These are phyloP conservation scores for Arthromyces matolae DNA, from an alignment of 768 basidiomycete genomes.

Conservation along the genomic window DNA sequence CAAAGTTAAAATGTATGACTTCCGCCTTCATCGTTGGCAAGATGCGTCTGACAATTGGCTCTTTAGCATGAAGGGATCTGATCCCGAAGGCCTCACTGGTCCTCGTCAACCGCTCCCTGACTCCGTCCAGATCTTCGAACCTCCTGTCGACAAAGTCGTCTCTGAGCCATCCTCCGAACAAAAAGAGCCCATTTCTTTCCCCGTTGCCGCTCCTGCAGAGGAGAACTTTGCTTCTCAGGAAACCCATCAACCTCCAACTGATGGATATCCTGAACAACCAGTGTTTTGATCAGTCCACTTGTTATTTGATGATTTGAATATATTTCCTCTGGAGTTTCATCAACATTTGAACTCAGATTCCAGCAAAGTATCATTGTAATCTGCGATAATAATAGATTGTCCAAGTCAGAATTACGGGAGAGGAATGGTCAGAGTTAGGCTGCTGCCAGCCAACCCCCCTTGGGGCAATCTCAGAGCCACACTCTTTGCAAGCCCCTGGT, in stretches of 20 bases:
- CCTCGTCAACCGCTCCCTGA: slow-evolving; percentile 95
- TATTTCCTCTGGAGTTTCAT: slow-evolving; percentile 1
- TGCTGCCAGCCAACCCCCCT: slow-evolving; percentile 49
- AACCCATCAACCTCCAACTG: slow-evolving; percentile 34
- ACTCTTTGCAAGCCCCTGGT: slow-evolving; percentile 22
- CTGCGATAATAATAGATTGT: not conserved
- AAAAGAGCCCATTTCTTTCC: slow-evolving; percentile 59
- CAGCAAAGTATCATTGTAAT: not conserved
- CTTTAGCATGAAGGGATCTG: slow-evolving; percentile 90
- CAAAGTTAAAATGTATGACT: slow-evolving; percentile 94
- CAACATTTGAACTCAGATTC: not conserved
- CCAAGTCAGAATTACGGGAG: not conserved
- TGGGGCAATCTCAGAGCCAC: slow-evolving; percentile 40
- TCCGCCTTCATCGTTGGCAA: not conserved
- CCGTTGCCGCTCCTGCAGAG: slow-evolving; percentile 49
- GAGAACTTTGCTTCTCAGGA: slow-evolving; percentile 48
- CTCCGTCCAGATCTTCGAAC: slow-evolving; percentile 85
- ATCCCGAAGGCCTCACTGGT: slow-evolving; percentile 86
- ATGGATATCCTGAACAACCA: slow-evolving; percentile 42
- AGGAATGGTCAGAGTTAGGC: slow-evolving; percentile 27
- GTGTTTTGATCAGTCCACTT: slow-evolving; percentile 52
- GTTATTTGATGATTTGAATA: slow-evolving; percentile 1
- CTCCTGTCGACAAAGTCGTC: slow-evolving; percentile 86
- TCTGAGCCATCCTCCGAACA: slow-evolving; percentile 89
- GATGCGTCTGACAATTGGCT: slow-evolving; percentile 9